These are phyloP conservation scores for Candida pseudoviswanathii DNA, from an alignment of 1,139 yeast genomes.

Conservation along the genomic window DNA sequence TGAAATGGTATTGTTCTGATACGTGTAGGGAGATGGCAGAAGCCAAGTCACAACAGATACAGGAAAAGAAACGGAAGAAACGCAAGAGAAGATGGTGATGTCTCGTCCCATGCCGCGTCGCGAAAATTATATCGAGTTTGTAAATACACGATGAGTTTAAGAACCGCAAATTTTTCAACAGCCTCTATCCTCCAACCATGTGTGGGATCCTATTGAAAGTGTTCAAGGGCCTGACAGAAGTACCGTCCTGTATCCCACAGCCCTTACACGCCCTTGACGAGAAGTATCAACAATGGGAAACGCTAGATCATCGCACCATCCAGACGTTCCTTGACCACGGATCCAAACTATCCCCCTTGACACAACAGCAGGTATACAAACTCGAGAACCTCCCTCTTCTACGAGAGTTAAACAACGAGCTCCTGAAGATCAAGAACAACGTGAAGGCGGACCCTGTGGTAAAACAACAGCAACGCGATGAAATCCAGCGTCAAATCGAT, in stretches of 20 bases:
- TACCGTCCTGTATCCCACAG: conserved; percentile 7
- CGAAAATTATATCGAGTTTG: neutral
- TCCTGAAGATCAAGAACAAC: conserved; percentile 31
- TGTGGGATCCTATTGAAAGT: conserved; percentile 17
- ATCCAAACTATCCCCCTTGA: conserved; percentile 18
- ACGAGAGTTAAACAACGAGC: conserved; percentile 23
- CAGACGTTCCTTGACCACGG: conserved; percentile 20
- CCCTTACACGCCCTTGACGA: neutral
- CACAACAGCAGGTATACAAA: conserved; percentile 27
- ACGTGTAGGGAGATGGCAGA: conserved; percentile 29
- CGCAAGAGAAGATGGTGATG: conserved; percentile 18
- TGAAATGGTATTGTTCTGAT: conserved; percentile 47
- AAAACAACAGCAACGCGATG: conserved; percentile 17
- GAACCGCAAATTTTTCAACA: neutral
- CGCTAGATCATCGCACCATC: conserved; percentile 19
- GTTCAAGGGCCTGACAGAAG: conserved; percentile 3
- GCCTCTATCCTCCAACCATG: conserved; percentile 9
- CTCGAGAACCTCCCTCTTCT: conserved; percentile 27
- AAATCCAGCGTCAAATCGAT: conserved; percentile 20
- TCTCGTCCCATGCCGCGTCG: no score
- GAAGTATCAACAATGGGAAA: conserved; percentile 22
- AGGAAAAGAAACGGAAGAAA: conserved; percentile 20
- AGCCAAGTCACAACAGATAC: conserved; percentile 10
- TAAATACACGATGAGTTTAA: neutral
- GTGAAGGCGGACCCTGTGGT: conserved; percentile 24